Base-by-base conservation (phyloP, 2,329 filamentous ascomycete genomes). In the Hymenoscyphus albidus region DNA sequence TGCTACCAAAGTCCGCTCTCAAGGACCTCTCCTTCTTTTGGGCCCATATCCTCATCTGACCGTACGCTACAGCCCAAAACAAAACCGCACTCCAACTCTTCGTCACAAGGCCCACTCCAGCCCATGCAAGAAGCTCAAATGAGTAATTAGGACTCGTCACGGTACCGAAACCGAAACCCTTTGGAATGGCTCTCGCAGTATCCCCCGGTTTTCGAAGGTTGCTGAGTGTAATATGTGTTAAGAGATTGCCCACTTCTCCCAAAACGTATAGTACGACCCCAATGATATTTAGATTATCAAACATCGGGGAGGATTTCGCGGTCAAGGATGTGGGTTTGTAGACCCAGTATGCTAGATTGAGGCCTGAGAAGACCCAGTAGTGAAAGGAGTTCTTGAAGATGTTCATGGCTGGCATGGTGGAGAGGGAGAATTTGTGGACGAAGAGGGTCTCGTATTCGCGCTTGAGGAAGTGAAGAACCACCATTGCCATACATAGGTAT, bases 141-240 rank as follows among this genome's bases (percentile, higher is more conserved):
- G 96, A 86, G 81, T 99, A 99, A 81, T 99, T 99, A 54, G 95
- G 95, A 80, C 93, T 96, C 13, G 95, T 99, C 61, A 99, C 94
- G 42, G 91, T 79, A 69, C 81, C 82, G 78, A 97, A 98, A 38
- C 93, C 92, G 65, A 94, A 86, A 32, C 95, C 95, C 64, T 82
- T 82, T 1, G 95, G 95, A 68, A 99, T 96, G 71, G 92, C 93
- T 65, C 94, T 86, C 76, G 96, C 92, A 1, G 90, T 94, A 69
- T 89, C 90, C 63, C 93, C 93, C 0, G 86, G 82, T 64, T 87
- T 88, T 60, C 95, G 88, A 68, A 99, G 84, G 67, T 85, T 84
- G 35, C 90, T 87, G 31, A 99, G 84, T 62, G 92, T 89, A 70
- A 89, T 77, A 78, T 99, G 95, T 1, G 93, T 87, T 68, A 88